phyloP scores from a whole-genome alignment of 78 protist species.

The Cavenderia fasciculata region DNA sequence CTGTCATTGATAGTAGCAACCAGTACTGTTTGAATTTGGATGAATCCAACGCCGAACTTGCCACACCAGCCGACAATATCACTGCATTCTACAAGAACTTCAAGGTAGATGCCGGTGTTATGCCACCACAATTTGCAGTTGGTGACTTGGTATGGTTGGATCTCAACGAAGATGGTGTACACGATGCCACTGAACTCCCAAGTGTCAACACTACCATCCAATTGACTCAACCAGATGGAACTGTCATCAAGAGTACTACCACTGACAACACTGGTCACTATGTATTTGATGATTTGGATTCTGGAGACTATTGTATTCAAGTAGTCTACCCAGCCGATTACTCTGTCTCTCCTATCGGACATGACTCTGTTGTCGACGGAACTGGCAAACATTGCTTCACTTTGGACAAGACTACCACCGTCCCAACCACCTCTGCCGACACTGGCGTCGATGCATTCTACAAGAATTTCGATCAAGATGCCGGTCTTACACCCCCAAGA shows the following conservation, averaged over 20 bases:
- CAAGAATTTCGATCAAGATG: neutral
- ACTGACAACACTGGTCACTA: neutral
- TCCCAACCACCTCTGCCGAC: neutral
- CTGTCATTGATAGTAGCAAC: slow-evolving; percentile 9
- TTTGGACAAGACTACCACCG: neutral
- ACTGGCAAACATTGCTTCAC: slow-evolving; percentile 8
- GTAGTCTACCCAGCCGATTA: neutral
- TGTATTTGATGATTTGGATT: neutral
- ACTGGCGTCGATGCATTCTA: neutral
- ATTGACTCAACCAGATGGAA: neutral
- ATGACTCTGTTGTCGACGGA: neutral
- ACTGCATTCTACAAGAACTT: slow-evolving; percentile 1
- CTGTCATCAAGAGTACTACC: neutral
- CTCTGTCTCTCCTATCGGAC: neutral
- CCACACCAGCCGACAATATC: neutral
- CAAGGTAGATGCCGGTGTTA: neutral
- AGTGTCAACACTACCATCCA: neutral
- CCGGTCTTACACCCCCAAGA: slow-evolving; percentile 7
- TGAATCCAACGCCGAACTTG: neutral
- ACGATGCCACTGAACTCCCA: neutral
- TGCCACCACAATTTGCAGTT: slow-evolving; percentile 2
- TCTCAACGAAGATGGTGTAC: slow-evolving; percentile 19
- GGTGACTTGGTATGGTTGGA: slow-evolving; percentile 8
- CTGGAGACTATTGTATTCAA: slow-evolving; percentile 5
- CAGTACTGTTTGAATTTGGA: neutral